Conservation (phyloP, 352 stramenopile species). For the Phytophthora litchii region DNA sequence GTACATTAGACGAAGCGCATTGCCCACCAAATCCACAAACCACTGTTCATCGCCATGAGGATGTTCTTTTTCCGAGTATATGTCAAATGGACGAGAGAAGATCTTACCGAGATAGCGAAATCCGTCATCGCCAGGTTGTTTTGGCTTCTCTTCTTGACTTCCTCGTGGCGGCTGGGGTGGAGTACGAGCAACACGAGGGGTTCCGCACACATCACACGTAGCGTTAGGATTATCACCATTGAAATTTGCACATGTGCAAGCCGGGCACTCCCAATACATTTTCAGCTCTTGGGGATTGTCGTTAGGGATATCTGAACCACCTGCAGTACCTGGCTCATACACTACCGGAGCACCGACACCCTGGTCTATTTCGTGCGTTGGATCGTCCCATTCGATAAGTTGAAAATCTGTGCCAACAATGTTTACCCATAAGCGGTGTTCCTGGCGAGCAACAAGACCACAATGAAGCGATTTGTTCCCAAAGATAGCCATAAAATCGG, state of each 20-base stretch:
- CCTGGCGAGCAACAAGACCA: slow-evolving; percentile 82
- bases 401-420: slow-evolving; percentile 89
- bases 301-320: slow-evolving; percentile 5
- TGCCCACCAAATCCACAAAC: slow-evolving; percentile 76
- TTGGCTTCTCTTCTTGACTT: slow-evolving; percentile 28
- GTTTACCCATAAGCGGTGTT: slow-evolving; percentile 89
- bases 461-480: slow-evolving; percentile 88
- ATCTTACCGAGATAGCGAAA: slow-evolving; percentile 63
- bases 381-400: slow-evolving; percentile 90
- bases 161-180: slow-evolving; percentile 21
- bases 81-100: slow-evolving; percentile 79
- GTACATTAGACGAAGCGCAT: slow-evolving; percentile 66
- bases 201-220: slow-evolving; percentile 80
- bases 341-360: slow-evolving; percentile 73
- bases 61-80: slow-evolving; percentile 83
- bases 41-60: slow-evolving; percentile 66
- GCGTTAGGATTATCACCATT: slow-evolving; percentile 84
- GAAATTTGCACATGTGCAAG: slow-evolving; percentile 88
- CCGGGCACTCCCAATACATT: slow-evolving; percentile 89
- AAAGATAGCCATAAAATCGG: slow-evolving; percentile 87
- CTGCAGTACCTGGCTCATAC: slow-evolving; percentile 36
- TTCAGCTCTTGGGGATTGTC: slow-evolving; percentile 61
- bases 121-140: slow-evolving; percentile 41
- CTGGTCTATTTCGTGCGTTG: slow-evolving; percentile 74
- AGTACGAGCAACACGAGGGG: slow-evolving; percentile 39